Evolutionary conservation across 1,139 yeast genomes (phyloP), one percentile per base, ranked within the genome.

Genomic region (Blastobotrys buckinghamii): DNA sequence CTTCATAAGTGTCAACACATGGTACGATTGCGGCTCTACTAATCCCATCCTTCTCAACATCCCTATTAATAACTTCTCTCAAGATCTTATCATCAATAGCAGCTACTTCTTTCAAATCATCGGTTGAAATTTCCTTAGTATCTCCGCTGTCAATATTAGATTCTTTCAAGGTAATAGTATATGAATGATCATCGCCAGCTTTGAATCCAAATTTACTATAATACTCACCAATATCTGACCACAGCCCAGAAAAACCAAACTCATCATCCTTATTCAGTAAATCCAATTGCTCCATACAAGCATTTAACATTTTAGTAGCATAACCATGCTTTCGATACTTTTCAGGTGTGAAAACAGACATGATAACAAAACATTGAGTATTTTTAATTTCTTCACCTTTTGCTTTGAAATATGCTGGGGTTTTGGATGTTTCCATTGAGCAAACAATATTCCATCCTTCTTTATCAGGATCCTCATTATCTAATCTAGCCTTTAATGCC

Each of bases 151-250:
- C 50, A 43, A 36, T 19, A 10, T 39, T 15, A n/a, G 62, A 58
- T 16, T 24, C 36, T 32, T 24, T 39, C 13, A 40, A 27, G 7
- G 2, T 19, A 3, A 36, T 34, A 8, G 29, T 47, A 19, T 68
- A 20, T 19, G 17, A 53, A 7, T 52, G 42, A 7, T 20, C 34
- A 30, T 39, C 27, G 6, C 34, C 26, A 20, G 32, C 17, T 16
- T 36, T 66, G 63, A 80, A 84, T 1, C 87, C 94, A 57, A 75
- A 72, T 50, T 71, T 69, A 32, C 71, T 63, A 61, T 84, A 84
- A 63, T 77, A 84, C 49, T 79, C 81, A 5, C 88, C 90, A 37
- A 85, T 75, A 59, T 84, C 94, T 34, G 89, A 82, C 70, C 84
- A 84, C 50, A 84, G 70, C 50, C 74, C 76, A n/a, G 74, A 65